These are phyloP conservation scores for Cryptococcus jaspeensis DNA, from an alignment of 1,284 basidiomycete species.

Conservation along the genomic window DNA sequence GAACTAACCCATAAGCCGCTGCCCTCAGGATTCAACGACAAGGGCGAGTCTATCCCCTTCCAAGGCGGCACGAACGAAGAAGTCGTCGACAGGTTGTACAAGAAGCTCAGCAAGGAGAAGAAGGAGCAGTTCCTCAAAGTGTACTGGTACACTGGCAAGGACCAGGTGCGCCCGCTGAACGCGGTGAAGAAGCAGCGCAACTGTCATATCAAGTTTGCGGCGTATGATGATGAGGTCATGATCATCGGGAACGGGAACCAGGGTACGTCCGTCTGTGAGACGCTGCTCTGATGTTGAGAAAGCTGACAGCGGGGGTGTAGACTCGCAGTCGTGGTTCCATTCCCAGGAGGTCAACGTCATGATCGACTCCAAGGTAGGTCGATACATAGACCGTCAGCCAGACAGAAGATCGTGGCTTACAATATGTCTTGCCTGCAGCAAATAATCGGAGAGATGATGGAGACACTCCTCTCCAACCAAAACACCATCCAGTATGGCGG, in stretches of 20 bases:
- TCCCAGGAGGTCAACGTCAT: conserved; percentile 75
- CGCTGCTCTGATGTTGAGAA: not conserved
- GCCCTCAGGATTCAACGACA: conserved; percentile 61
- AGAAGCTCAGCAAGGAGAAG: conserved; percentile 54
- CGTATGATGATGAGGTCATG: conserved; percentile 67
- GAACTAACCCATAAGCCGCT: not conserved
- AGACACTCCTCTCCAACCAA: conserved; percentile 64
- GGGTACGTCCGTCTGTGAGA: conserved; percentile 16
- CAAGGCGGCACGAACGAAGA: conserved; percentile 80
- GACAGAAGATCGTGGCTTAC: not conserved
- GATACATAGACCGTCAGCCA: no score
- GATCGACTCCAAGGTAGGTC: conserved; percentile 59
- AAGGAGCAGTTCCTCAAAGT: conserved; percentile 62
- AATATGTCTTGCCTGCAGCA: conserved; percentile 30
- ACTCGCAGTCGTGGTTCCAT: conserved; percentile 69
- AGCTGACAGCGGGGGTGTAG: conserved; percentile 6
- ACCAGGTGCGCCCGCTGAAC: conserved; percentile 69
- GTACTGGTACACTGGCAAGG: conserved; percentile 67
- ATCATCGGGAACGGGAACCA: conserved; percentile 61
- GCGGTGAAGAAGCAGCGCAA: conserved; percentile 71
- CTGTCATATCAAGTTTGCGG: conserved; percentile 74
- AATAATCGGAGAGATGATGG: conserved; percentile 65
- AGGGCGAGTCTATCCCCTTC: conserved; percentile 64
- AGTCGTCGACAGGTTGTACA: conserved; percentile 67
- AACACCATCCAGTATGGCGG: conserved; percentile 67